Conservation (phyloP, 2,329 filamentous ascomycete species). For the Hortaea werneckii region DNA sequence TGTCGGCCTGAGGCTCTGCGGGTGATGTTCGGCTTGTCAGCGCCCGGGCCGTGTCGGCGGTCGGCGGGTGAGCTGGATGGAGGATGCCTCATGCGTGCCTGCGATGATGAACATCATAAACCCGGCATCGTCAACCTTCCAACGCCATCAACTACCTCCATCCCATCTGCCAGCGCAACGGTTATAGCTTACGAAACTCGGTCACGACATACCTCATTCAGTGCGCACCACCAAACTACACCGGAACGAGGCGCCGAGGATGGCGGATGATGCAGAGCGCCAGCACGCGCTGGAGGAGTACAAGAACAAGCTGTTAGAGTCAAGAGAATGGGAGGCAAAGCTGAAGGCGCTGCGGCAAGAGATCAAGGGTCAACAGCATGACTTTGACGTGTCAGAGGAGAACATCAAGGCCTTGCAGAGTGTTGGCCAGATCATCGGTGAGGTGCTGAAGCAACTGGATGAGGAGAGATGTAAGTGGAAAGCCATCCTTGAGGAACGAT, state of each 20-base stretch:
- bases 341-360: constrained; percentile 87
- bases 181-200: no score
- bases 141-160: background rate
- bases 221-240: no score
- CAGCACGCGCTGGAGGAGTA: constrained; percentile 43
- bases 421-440: constrained; percentile 97
- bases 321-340: constrained; percentile 97
- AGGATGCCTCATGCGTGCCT: background rate
- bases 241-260: constrained; percentile 1
- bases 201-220: no score
- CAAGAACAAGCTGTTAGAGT: constrained; percentile 60
- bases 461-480: constrained; percentile 81
- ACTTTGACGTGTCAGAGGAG: constrained; percentile 94
- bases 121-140: background rate
- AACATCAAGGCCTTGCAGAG: constrained; percentile 99
- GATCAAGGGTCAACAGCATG: constrained; percentile 88
- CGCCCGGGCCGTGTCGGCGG: background rate
- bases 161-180: no score
- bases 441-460: constrained; percentile 96
- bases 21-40: background rate
- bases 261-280: constrained; percentile 37
- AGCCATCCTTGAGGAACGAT: background rate
- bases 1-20: background rate
- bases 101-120: background rate
- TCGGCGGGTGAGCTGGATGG: background rate